Base-by-base conservation (phyloP, 2,329 filamentous ascomycete genomes). In the Claviceps paspali region DNA sequence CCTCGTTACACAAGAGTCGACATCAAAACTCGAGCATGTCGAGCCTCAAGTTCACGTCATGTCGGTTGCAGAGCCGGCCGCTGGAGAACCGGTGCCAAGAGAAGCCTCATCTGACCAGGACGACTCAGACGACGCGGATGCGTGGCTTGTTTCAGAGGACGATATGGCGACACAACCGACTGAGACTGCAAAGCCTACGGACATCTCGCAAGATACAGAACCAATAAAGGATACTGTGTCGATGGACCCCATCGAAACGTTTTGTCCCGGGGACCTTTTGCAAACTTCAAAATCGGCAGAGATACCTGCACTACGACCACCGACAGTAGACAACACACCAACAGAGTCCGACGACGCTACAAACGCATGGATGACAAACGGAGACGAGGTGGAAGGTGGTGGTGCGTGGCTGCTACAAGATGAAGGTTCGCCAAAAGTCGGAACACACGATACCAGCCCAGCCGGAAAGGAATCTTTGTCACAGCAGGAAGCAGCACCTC, bases 401-500 rank as follows among this genome's bases (percentile, higher is more conserved):
- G 44, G 40, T 39, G 43, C 46, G 18, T 52, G 47, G 49, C 28
- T 51, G 45, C 46, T 41, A 33, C 45, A 50, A 5, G 43, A 49
- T 11, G 41, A 48, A 14, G 28, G 35, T 40, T 38, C 11, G n/a
- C 30, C 31, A 26, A 15, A 18, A 31, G 7, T 9, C 23, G 21
- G 22, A 14, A 14, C 26, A 9, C 15, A 26, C 11, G 35, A 37
- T 10, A 15, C 17, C 15, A 21, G 14, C 11, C 14, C 15, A 21
- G 22, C 27, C 11, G 15, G 14, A 5, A 8, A 30, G 28, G 14
- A 26, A 24, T 2, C 15, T 5, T 17, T 12, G n/a, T 17, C 18
- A 17, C n/a, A 24, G 18, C 17, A 15, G 24, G 21, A 27, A 17
- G 21, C 8, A 4, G 4, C n/a, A 11, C 14, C 7, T 5, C 4